Percentiles rank a stretch among this genome's conserved stretches.
Evolutionary conservation across 2,329 filamentous ascomycete genomes (phyloP).

Genomic region (Calcarisporium arbuscula): DNA sequence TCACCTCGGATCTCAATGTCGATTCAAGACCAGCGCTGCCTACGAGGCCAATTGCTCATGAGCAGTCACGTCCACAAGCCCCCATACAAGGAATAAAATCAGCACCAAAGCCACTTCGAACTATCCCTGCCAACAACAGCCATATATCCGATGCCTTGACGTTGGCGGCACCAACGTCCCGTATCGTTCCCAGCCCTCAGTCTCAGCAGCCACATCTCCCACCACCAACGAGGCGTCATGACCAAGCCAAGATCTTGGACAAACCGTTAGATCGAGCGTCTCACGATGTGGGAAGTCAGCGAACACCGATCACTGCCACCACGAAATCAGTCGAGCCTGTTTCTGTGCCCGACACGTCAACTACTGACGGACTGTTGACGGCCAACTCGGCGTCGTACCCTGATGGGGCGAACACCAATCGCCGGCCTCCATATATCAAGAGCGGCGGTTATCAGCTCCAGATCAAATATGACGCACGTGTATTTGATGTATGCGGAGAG

Average conservation of each 20-base stretch:
- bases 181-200: slow-evolving; percentile 19
- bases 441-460: slow-evolving; percentile 68
- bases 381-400: slow-evolving; percentile 74
- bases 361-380: too few relatives aligned
- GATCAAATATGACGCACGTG: slow-evolving; percentile 79
- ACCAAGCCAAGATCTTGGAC: slow-evolving; percentile 30
- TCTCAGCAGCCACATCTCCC: slow-evolving; percentile 22
- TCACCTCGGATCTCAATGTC: slow-evolving; percentile 34
- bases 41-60: slow-evolving; percentile 36
- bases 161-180: slow-evolving; percentile 17
- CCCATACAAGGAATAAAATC: slow-evolving; percentile 13
- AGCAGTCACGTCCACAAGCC: slow-evolving; percentile 14
- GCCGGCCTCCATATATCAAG: slow-evolving; percentile 70
- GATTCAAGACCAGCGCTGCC: slow-evolving; percentile 44
- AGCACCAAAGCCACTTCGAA: slow-evolving; percentile 40
- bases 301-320: slow-evolving; percentile 13
- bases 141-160: slow-evolving; percentile 12
- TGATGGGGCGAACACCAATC: slow-evolving; percentile 77
- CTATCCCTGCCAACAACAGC: slow-evolving; percentile 20
- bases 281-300: slow-evolving; percentile 16
- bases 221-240: slow-evolving; percentile 23
- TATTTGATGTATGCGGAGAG: slow-evolving; percentile 83
- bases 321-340: slow-evolving; percentile 10
- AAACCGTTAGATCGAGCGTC: slow-evolving; percentile 17
- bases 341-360: slow-evolving; percentile 12